A percentile compares a stretch with the other conserved stretches of the same genome.
Conservation (phyloP, 345 rosid genomes). For the Turritis glabra region DNA sequence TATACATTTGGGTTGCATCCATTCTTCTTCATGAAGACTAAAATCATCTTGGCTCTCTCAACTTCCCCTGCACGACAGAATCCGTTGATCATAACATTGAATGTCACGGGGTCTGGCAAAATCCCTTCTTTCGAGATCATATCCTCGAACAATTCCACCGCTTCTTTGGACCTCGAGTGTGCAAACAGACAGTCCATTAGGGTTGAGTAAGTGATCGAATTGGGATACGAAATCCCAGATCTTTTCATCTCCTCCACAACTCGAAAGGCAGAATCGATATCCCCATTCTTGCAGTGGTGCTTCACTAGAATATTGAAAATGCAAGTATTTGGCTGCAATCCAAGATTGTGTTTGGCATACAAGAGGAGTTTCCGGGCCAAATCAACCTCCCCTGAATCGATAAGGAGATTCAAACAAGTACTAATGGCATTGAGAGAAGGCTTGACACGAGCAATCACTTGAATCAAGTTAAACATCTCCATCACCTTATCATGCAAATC, state of each 20-base stretch:
- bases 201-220: conserved; percentile 76
- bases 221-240: conserved; percentile 61
- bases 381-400: conserved; percentile 62
- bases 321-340: conserved; percentile 75
- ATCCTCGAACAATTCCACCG: conserved; percentile 71
- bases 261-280: conserved; percentile 57
- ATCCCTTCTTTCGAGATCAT: conserved; percentile 77
- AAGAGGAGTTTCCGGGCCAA: conserved; percentile 54
- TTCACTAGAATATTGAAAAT: conserved; percentile 86
- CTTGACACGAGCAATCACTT: conserved; percentile 64
- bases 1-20: conserved; percentile 72
- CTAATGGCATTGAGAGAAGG: conserved; percentile 82
- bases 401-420: conserved; percentile 81
- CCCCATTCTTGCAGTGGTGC: conserved; percentile 73
- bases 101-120: conserved; percentile 73
- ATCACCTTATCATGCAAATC: conserved; percentile 56
- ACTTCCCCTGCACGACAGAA: conserved; percentile 71
- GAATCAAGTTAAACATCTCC: conserved; percentile 71
- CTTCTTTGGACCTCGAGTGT: conserved; percentile 66
- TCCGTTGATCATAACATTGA: conserved; percentile 76
- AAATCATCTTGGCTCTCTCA: conserved; percentile 66
- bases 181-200: conserved; percentile 63
- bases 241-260: conserved; percentile 79
- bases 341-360: conserved; percentile 48
- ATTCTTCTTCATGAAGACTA: conserved; percentile 80